Conservation (phyloP, 345 rosid species). For the Pelargonium nanum region DNA sequence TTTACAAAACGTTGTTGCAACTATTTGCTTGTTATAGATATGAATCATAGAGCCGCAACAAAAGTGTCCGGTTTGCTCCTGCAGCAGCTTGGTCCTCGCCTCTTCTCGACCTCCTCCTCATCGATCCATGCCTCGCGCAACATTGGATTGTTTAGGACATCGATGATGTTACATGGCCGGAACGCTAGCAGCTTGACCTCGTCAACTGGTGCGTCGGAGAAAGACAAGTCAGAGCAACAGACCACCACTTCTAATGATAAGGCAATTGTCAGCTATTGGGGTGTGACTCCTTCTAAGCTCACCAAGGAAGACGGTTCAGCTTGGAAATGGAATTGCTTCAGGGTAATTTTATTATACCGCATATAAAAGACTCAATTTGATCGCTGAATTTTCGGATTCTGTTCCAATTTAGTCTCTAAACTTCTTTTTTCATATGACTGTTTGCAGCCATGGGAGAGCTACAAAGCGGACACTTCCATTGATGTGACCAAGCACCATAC, state of each 20-base stretch:
- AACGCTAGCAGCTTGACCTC: slow-evolving; percentile 8
- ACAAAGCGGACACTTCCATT: slow-evolving; percentile 43
- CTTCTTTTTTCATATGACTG: not conserved
- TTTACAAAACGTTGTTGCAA: not conserved
- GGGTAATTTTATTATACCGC: slow-evolving; percentile 14
- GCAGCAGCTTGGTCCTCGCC: slow-evolving; percentile 1
- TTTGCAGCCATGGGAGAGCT: slow-evolving; percentile 51
- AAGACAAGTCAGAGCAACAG: not conserved
- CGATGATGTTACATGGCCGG: slow-evolving; percentile 1
- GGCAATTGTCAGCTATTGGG: slow-evolving; percentile 42
- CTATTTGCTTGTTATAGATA: too few relatives aligned
- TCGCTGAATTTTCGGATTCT: too few relatives aligned
- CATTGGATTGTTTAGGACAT: not conserved
- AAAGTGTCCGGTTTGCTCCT: slow-evolving; percentile 3
- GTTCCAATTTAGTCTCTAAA: not conserved
- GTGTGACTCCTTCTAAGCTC: slow-evolving; percentile 29
- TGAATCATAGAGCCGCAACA: slow-evolving; percentile 1
- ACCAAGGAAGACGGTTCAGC: slow-evolving; percentile 54
- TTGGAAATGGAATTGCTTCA: slow-evolving; percentile 61
- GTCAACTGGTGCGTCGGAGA: not conserved
- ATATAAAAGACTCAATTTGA: not conserved
- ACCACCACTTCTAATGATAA: slow-evolving; percentile 4
- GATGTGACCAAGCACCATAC: slow-evolving; percentile 47
- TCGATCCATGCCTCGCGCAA: not conserved
- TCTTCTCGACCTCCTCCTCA: not conserved